Conservation (phyloP, 345 rosid genomes). For the Tarenaya hassleriana region DNA sequence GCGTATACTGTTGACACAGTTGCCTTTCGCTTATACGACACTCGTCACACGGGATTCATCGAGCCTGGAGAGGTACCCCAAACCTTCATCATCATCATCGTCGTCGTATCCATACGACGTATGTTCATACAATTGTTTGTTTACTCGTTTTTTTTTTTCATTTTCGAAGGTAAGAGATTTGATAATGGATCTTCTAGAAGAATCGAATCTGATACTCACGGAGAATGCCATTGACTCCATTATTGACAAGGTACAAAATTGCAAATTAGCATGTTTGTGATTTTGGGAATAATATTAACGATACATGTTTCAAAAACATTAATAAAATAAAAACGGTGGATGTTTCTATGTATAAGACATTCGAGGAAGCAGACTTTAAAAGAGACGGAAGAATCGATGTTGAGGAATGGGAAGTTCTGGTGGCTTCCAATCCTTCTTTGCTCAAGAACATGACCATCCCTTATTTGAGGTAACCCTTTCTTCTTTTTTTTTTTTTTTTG, state of each 20-base stretch:
- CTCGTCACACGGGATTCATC: slow-evolving; percentile 58
- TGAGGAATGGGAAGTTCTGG: slow-evolving; percentile 72
- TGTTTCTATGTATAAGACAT: slow-evolving; percentile 25
- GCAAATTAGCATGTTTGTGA: too few species aligned
- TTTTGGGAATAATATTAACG: too few species aligned
- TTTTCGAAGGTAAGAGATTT: too few species aligned
- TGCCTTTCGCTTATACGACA: slow-evolving; percentile 47
- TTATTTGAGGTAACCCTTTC: slow-evolving; percentile 40
- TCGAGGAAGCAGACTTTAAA: slow-evolving; percentile 64
- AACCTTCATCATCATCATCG: too few species aligned
- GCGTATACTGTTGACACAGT: slow-evolving; percentile 30
- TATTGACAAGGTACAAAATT: too few species aligned
- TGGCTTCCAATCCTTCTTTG: slow-evolving; percentile 57
- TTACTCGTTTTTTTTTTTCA: too few species aligned
- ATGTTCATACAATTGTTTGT: background rate
- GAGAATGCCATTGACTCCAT: too few species aligned
- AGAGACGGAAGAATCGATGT: slow-evolving; percentile 72
- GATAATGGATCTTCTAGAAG: too few species aligned
- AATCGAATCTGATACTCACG: too few species aligned
- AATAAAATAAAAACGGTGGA: background rate
- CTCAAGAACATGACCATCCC: slow-evolving; percentile 77
- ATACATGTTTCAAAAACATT: too few species aligned
- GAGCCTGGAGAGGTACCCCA: slow-evolving; percentile 48
- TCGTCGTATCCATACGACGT: background rate
- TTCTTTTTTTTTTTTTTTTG: background rate